Evolutionary conservation across 1,284 basidiomycete species (phyloP), one percentile per base, ranked within the genome.

Genomic region (Jaminaea rosea): DNA sequence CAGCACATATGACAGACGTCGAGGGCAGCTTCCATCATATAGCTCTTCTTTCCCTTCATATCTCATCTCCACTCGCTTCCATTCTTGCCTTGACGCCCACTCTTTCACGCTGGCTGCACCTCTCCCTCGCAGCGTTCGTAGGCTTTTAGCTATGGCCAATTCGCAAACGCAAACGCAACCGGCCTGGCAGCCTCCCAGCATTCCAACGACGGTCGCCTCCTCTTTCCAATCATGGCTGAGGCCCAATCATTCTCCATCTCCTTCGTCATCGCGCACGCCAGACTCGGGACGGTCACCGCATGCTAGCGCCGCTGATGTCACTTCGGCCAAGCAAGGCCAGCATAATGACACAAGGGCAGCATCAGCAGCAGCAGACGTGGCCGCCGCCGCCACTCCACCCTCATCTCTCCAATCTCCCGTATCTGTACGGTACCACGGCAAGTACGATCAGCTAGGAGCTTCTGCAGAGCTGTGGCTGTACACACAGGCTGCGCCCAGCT

Each of bases 391-490:
- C 5, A 11, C 19, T 11, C 39, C 17, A 11, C 19, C 13, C 19
- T 21, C 39, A 21, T 23, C 23, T 23, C 39, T 24, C 39, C 11
- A n/a, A 3, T 23, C 39, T 13, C 19, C 19, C 3, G 39, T 42
- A 23, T 13, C 13, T 2, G 19, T 42, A n/a, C 13, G 19, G 19
- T 42, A 42, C 39, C 39, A n/a, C 6, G 39, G 39, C 15, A 15
- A 23, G 24, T 42, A 24, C 19, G 39, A 42, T 11, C 15, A 42
- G 39, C 39, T 42, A 13, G 23, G 39, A 13, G 56, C 56, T n/a
- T 34, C 32, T 13, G 54, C 57, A 2, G 57, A 59, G 42, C 39
- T 59, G 2, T 46, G 54, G 27, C 50, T 59, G n/a, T 57, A 59
- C 45, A 32, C 29, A 11, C 34, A 28, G 9, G 32, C 49, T 32